These are phyloP conservation scores for Pogostemon cablin DNA, from an alignment of 257 asterid species.

Conservation along the genomic window DNA sequence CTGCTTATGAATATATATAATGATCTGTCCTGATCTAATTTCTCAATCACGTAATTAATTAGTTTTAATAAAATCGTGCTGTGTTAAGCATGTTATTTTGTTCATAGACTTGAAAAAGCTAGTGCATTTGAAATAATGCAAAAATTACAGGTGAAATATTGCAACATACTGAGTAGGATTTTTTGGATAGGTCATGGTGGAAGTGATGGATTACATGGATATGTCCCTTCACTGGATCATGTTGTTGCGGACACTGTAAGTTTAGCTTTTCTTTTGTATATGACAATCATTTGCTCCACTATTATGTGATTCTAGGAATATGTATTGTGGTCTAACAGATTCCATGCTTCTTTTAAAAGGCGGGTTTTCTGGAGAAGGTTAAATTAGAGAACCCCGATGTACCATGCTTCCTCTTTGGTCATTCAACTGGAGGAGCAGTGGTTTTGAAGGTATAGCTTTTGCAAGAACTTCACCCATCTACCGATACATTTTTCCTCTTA, in stretches of 20 bases:
- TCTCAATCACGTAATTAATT: not conserved
- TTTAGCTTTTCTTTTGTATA: slow-evolving; percentile 15
- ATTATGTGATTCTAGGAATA: slow-evolving; percentile 17
- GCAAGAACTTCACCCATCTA: not conserved
- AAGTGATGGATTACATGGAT: slow-evolving; percentile 99
- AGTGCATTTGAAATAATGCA: not conserved
- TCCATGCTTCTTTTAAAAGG: slow-evolving; percentile 46
- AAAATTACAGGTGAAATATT: not conserved
- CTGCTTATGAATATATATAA: not conserved
- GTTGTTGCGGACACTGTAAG: slow-evolving; percentile 98
- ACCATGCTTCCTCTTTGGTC: slow-evolving; percentile 97
- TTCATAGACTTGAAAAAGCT: slow-evolving; percentile 12
- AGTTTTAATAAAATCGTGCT: not conserved
- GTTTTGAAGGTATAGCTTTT: slow-evolving; percentile 73
- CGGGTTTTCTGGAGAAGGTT: slow-evolving; percentile 73
- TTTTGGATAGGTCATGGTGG: slow-evolving; percentile 90
- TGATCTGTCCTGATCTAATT: slow-evolving; percentile 19
- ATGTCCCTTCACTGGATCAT: slow-evolving; percentile 96
- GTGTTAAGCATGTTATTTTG: not conserved
- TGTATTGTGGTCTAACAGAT: slow-evolving; percentile 19
- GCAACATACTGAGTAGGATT: slow-evolving; percentile 7
- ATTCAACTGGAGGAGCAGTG: slow-evolving; percentile 98
- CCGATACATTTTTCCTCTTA: not conserved
- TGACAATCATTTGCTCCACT: slow-evolving; percentile 5
- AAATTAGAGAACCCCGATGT: slow-evolving; percentile 71